phyloP scores from a whole-genome alignment of 2,329 filamentous ascomycete genomes.

The Gaeumannomyces tritici region DNA sequence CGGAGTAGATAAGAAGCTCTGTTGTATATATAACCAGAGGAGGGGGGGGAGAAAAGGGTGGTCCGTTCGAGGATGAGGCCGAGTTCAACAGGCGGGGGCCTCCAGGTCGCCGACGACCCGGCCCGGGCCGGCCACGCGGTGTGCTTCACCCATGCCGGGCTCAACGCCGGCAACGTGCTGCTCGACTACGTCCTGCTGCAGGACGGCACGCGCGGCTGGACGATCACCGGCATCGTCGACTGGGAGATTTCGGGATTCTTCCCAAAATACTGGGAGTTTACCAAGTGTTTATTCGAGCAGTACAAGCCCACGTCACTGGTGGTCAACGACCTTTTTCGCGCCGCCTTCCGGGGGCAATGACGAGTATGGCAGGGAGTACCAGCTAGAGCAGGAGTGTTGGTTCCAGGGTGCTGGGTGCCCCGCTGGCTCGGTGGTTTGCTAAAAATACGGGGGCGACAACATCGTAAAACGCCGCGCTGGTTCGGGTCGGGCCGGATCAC shows the following conservation, averaged over 20 bases:
- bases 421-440: too few species aligned
- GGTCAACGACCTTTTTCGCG: constrained; percentile 8
- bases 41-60: too few species aligned
- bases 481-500: not conserved
- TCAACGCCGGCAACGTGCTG: constrained; percentile 22
- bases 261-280: constrained; percentile 21
- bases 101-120: constrained; percentile 20
- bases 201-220: constrained; percentile 16
- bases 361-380: too few species aligned
- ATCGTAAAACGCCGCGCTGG: not conserved
- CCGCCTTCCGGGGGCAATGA: constrained; percentile 10
- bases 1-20: constrained; percentile 7
- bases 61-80: constrained; percentile 18
- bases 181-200: constrained; percentile 11
- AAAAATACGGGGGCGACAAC: not conserved
- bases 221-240: constrained; percentile 18
- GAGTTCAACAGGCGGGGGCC: constrained; percentile 20
- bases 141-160: constrained; percentile 23
- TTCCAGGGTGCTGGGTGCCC: too few species aligned
- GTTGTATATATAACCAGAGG: too few species aligned
- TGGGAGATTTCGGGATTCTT: constrained; percentile 19
- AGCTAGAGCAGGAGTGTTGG: too few species aligned
- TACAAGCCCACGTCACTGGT: constrained; percentile 9
- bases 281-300: constrained; percentile 16
- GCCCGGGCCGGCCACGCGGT: constrained; percentile 17